These are phyloP conservation scores for Pharnaceum exiguum DNA, from an alignment of 148 eudicot genomes.

Conservation along the genomic window DNA sequence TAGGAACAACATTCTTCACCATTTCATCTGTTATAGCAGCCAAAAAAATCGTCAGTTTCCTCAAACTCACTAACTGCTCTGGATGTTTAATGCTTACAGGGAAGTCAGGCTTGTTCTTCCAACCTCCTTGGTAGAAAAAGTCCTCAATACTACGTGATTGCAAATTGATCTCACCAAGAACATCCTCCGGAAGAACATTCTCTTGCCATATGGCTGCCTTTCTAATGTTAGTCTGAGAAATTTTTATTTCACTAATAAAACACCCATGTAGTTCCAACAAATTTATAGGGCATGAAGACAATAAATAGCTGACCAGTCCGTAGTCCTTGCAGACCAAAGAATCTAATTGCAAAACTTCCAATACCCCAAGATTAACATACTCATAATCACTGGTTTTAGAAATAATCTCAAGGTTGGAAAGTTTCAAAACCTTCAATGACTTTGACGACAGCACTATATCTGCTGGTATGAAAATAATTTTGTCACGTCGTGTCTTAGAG, in stretches of 20 bases:
- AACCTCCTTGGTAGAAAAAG: background rate
- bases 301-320: background rate
- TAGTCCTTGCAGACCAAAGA: background rate
- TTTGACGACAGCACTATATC: background rate
- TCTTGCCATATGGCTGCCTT: background rate
- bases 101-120: background rate
- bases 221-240: background rate
- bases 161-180: background rate
- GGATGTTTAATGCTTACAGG: background rate
- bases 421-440: background rate
- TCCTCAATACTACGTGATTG: background rate
- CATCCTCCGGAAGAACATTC: too few species aligned
- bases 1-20: background rate
- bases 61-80: background rate
- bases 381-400: background rate
- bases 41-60: background rate
- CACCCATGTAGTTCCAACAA: background rate
- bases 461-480: background rate
- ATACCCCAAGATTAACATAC: background rate
- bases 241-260: background rate
- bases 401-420: background rate
- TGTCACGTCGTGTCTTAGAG: background rate
- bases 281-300: background rate
- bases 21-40: background rate
- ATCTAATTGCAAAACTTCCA: background rate